Base-by-base conservation (phyloP, 768 basidiomycete genomes). In the Agrocybe chaxingu region DNA sequence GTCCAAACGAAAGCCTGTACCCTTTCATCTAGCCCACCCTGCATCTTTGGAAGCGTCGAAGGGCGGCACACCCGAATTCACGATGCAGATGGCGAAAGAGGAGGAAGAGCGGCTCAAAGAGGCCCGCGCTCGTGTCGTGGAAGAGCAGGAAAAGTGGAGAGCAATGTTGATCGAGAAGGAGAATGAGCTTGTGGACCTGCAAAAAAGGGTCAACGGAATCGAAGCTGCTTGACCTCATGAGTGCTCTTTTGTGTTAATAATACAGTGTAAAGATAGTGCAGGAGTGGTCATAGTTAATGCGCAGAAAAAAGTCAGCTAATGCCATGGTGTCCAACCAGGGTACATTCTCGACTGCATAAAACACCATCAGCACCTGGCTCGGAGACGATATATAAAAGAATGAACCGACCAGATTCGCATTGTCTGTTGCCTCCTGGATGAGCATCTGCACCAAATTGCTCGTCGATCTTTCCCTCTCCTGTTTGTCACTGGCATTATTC, bases 391-490 rank as follows among this genome's bases (percentile, higher is more conserved):
- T 13, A 33, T 13, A 8, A 29, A 37, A 18, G 19, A 8, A 6
- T 12, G 24, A 32, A 64, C 72, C 51, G 51, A 74, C 76, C 68
- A 99, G 66, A 61, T 97, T 94, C 16, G 64, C 66, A 2, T 70
- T 60, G 66, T 85, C 83, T 3, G 81, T 90, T 11, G 97, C 92
- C 64, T 97, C 91, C 60, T 91, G 86, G 50, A 98, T 95, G 48
- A 98, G 72, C 61, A 86, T 78, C 62, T 98, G 92, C 50, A 98
- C 97, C 43, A 98, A 75, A 69, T 91, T 94, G 52, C 82, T 87
- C 13, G 89, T 90, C 30, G 89, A 83, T 13, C 83, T 70, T 51
- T 80, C 77, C 62, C 76, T 82, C 55, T 79, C 80, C 47, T 76
- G 69, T 38, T 73, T 72, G 49, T 77, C 75, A 57, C 71, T 72